phyloP scores from a whole-genome alignment of 2,329 filamentous ascomycete species.

The Trichoderma sp. region DNA sequence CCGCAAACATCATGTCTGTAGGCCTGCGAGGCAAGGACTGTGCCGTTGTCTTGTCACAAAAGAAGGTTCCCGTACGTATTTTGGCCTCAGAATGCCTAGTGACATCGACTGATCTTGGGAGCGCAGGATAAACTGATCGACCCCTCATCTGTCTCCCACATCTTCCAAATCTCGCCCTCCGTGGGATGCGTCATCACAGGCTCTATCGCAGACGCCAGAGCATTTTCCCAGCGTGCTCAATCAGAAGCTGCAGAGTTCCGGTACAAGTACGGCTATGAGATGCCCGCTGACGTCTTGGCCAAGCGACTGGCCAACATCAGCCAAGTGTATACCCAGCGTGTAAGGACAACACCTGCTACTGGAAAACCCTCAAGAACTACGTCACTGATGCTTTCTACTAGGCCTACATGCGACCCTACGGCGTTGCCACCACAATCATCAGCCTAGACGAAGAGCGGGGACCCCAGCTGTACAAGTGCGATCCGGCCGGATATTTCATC shows the following conservation, averaged over 20 bases:
- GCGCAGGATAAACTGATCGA: slow-evolving; percentile 96
- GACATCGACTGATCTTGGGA: slow-evolving; percentile 26
- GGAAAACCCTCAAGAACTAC: not conserved
- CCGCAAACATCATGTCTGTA: slow-evolving; percentile 97
- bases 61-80: slow-evolving; percentile 91
- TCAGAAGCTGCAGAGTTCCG: slow-evolving; percentile 95
- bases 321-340: slow-evolving; percentile 97
- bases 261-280: slow-evolving; percentile 99
- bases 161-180: slow-evolving; percentile 94
- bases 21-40: slow-evolving; percentile 95
- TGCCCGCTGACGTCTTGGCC: slow-evolving; percentile 94
- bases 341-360: slow-evolving; percentile 40
- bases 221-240: slow-evolving; percentile 87
- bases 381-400: slow-evolving; percentile 29
- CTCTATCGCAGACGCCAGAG: slow-evolving; percentile 94
- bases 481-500: slow-evolving; percentile 95
- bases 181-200: slow-evolving; percentile 98
- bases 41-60: slow-evolving; percentile 95
- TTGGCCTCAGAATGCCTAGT: not conserved
- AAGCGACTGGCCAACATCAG: slow-evolving; percentile 99
- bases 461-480: slow-evolving; percentile 96
- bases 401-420: slow-evolving; percentile 97
- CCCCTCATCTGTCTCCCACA: slow-evolving; percentile 91
- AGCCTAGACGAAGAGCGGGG: slow-evolving; percentile 90
- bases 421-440: slow-evolving; percentile 92